phyloP scores from a whole-genome alignment of 106 monocot genomes.

The Dioscorea zingiberensis region DNA sequence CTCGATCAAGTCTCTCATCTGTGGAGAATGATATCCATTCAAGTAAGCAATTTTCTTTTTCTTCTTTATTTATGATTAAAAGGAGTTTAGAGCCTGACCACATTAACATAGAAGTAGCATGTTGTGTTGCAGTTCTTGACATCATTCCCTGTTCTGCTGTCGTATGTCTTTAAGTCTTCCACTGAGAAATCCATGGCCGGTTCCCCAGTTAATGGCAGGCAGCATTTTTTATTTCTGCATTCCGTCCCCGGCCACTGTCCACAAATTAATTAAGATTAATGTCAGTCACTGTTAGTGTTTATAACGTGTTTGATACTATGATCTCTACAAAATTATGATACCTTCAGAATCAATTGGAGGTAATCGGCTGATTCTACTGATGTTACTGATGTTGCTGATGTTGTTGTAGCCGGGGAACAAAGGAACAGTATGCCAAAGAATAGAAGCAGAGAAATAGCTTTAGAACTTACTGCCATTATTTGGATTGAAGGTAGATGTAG shows the following conservation, averaged over 20 bases:
- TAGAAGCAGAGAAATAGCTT: constrained; percentile 10
- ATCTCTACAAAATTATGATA: not conserved
- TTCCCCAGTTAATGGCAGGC: constrained; percentile 9
- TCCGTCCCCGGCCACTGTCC: constrained; percentile 21
- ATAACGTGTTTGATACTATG: too few relatives aligned
- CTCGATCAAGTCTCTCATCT: constrained; percentile 8
- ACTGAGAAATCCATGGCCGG: constrained; percentile 26
- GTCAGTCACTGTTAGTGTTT: too few relatives aligned
- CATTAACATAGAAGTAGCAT: too few relatives aligned
- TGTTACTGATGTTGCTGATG: not conserved
- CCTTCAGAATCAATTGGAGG: constrained; percentile 14
- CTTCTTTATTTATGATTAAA: too few relatives aligned
- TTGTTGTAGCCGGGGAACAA: not conserved
- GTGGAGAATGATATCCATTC: too few relatives aligned
- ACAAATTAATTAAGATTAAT: too few relatives aligned
- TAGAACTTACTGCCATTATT: not conserved
- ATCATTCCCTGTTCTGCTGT: constrained; percentile 10
- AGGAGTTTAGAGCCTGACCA: too few relatives aligned
- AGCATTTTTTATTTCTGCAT: constrained; percentile 7
- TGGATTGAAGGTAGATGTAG: too few relatives aligned
- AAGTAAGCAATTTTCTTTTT: too few relatives aligned
- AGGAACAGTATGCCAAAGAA: constrained; percentile 3
- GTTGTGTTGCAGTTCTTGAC: constrained; percentile 14
- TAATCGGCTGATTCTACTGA: constrained; percentile 1
- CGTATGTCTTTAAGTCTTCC: constrained; percentile 5